Conservation (phyloP, 2,329 filamentous ascomycete species). For the Plectosphaerella plurivora region DNA sequence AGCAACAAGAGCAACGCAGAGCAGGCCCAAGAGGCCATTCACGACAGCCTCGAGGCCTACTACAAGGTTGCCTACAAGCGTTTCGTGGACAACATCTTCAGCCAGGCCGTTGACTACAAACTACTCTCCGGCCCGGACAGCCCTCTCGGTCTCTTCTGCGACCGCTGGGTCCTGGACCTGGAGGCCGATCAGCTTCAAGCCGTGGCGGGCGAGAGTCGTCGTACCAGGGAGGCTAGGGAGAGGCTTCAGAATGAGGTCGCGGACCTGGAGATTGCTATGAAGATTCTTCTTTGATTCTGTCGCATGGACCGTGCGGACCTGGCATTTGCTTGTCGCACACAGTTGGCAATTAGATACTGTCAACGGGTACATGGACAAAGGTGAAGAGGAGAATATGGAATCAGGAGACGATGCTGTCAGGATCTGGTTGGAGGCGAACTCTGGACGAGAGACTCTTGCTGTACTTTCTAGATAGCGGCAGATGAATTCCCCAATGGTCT, state of each 20-base stretch:
- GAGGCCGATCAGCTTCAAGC: slow-evolving; percentile 12
- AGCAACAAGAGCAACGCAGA: neutral
- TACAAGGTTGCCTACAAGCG: slow-evolving; percentile 24
- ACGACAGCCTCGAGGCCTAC: slow-evolving; percentile 18
- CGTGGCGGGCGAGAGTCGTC: slow-evolving; percentile 2
- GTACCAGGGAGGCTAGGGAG: neutral
- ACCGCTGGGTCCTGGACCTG: slow-evolving; percentile 23
- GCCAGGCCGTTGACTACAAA: slow-evolving; percentile 20
- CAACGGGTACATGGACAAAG: no score
- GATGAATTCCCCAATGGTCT: no score
- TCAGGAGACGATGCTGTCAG: neutral
- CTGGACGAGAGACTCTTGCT: neutral
- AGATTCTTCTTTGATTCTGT: slow-evolving; percentile 2
- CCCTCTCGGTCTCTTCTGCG: slow-evolving; percentile 21
- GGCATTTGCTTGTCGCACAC: no score
- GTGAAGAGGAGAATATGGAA: no score
- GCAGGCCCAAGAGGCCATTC: neutral
- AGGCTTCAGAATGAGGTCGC: slow-evolving; percentile 3
- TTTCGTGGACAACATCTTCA: slow-evolving; percentile 29
- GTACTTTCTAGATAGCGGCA: no score
- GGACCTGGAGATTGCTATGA: slow-evolving; percentile 1
- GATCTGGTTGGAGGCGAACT: neutral
- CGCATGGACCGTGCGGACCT: no score
- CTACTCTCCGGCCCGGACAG: slow-evolving; percentile 19
- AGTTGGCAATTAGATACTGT: no score